Evolutionary conservation across 1,284 basidiomycete genomes (phyloP).

Genomic region (Malassezia yamatoensis): DNA sequence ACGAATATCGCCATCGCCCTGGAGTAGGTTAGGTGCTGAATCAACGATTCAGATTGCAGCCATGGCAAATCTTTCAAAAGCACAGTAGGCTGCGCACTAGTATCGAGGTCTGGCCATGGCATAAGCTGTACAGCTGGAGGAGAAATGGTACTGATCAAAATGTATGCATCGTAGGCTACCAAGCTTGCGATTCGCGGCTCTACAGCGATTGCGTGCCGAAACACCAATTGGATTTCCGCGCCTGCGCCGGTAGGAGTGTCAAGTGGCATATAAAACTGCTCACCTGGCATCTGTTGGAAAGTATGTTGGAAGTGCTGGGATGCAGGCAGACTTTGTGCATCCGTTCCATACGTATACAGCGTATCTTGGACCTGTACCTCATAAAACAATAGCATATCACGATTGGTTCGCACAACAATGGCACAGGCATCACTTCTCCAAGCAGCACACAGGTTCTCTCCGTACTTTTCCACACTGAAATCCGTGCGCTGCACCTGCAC

Average conservation of each 20-base stretch:
- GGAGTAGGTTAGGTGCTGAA: slow-evolving; percentile 23
- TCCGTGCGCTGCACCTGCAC: slow-evolving; percentile 33
- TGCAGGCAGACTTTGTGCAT: slow-evolving; percentile 17
- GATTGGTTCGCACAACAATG: slow-evolving; percentile 12
- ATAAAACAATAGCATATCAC: slow-evolving; percentile 13
- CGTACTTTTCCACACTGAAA: slow-evolving; percentile 36
- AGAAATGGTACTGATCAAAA: slow-evolving; percentile 34
- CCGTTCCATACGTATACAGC: background rate
- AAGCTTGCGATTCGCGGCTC: slow-evolving; percentile 36
- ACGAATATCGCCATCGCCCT: slow-evolving; percentile 38
- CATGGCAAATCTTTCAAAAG: background rate
- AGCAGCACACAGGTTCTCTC: slow-evolving; percentile 27
- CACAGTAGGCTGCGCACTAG: background rate
- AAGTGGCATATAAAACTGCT: slow-evolving; percentile 14
- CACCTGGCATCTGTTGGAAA: slow-evolving; percentile 34
- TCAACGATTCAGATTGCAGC: background rate
- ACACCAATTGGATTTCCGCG: slow-evolving; percentile 23
- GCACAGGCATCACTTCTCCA: slow-evolving; percentile 33
- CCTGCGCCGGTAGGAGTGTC: slow-evolving; percentile 9
- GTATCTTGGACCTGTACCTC: background rate
- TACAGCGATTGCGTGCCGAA: slow-evolving; percentile 35
- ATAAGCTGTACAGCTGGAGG: slow-evolving; percentile 42
- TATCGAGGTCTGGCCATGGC: slow-evolving; percentile 34
- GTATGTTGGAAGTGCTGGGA: slow-evolving; percentile 22
- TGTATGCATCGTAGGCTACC: slow-evolving; percentile 23